Conservation (phyloP, 495 filamentous ascomycete genomes). For the Halenospora varia region DNA sequence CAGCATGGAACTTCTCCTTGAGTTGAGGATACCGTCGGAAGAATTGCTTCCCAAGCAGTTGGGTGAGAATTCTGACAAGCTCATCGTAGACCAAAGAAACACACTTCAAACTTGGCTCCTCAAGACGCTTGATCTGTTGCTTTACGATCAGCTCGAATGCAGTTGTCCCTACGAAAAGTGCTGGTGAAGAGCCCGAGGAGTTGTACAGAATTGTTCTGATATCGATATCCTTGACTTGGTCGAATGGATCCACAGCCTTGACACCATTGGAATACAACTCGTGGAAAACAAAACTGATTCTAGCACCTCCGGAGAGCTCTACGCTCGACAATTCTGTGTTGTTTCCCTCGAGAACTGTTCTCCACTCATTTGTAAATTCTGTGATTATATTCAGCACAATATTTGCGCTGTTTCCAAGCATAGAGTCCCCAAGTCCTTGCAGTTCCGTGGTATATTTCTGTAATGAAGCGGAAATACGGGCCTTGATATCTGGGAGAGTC, state of each 20-base stretch:
- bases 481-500: slow-evolving; percentile 97
- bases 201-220: slow-evolving; percentile 97
- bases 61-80: slow-evolving; percentile 88
- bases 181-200: slow-evolving; percentile 94
- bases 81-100: slow-evolving; percentile 97
- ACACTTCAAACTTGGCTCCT: slow-evolving; percentile 96
- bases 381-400: slow-evolving; percentile 98
- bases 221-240: slow-evolving; percentile 94
- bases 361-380: slow-evolving; percentile 96
- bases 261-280: slow-evolving; percentile 97
- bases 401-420: slow-evolving; percentile 94
- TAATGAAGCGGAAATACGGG: slow-evolving; percentile 84
- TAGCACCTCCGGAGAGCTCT: slow-evolving; percentile 92
- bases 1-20: slow-evolving; percentile 94
- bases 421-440: slow-evolving; percentile 78
- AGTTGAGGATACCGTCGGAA: slow-evolving; percentile 89
- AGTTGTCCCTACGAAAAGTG: slow-evolving; percentile 94
- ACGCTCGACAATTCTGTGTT: slow-evolving; percentile 91
- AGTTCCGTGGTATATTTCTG: slow-evolving; percentile 90
- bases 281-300: slow-evolving; percentile 99
- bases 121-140: slow-evolving; percentile 93
- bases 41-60: slow-evolving; percentile 81
- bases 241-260: slow-evolving; percentile 97
- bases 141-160: slow-evolving; percentile 98
- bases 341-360: slow-evolving; percentile 92